Evolutionary conservation across 2,329 filamentous ascomycete genomes (phyloP), one percentile per base, ranked within the genome.

Genomic region (Chaetomium olivaceum): DNA sequence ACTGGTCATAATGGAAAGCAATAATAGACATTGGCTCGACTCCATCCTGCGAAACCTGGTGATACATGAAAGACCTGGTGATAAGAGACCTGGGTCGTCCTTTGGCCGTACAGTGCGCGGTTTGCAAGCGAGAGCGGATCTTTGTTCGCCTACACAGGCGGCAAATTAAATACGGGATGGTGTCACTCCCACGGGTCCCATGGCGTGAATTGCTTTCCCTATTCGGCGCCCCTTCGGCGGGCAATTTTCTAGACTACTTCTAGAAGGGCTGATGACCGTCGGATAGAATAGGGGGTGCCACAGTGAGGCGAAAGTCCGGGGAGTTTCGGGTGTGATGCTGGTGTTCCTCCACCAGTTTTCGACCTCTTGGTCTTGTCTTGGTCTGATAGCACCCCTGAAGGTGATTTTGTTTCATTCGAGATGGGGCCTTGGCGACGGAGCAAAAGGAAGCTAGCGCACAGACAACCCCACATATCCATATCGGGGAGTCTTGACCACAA

Each of bases 161-260:
- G 39, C 14, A 31, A 33, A 36, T 51, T 51, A 36, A 36, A 12
- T 51, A 27, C 19, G 51, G 57, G 58, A 27, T 54, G 33, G 54
- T 58, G 54, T 51, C 55, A 58, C 55, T 61, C 23, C 31, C 31
- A 9, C 29, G 54, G 39, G 46, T 52, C 16, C 31, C 31, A 9
- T 23, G 31, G 9, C 48, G 16, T 29, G 48, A 61, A 43, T 52
- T n/a, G 11, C 51, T 48, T 62, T 48, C 60, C 51, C 7, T n/a
- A 57, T 50, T 43, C 21, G 60, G 48, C 48, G 2, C 14, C 6
- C 7, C 36, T 31, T 19, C 16, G 11, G 29, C 54, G 8, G 29
- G 61, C n/a, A 12, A 31, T 43, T 16, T 27, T 65, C 63, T 56
- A 58, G 63, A 55, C 14, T 31, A n/a, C 25, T 63, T 66, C 64